A percentile compares a stretch with the other conserved stretches of the same genome.
Conservation (phyloP, 208 protist species). For the Angomonas ambiguus region DNA sequence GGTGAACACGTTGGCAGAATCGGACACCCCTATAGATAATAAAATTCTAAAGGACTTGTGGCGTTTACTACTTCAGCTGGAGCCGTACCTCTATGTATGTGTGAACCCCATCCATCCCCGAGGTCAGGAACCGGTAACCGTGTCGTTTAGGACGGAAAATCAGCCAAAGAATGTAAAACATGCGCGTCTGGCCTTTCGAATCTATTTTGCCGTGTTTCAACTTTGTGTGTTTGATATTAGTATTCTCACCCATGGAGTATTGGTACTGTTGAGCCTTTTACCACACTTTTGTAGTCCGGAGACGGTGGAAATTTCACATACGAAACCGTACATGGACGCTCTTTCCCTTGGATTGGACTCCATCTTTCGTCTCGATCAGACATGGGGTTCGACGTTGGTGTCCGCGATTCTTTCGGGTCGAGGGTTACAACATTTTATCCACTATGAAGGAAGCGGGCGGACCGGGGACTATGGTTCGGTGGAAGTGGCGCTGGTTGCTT, state of each 20-base stretch:
- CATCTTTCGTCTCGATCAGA: neutral
- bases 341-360: neutral
- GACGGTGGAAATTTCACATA: neutral
- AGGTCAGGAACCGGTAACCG: neutral
- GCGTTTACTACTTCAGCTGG: neutral
- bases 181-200: neutral
- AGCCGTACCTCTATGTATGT: slow-evolving; percentile 10
- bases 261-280: neutral
- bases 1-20: neutral
- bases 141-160: neutral
- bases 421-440: neutral
- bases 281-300: neutral
- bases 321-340: neutral
- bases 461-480: neutral
- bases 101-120: neutral
- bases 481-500: neutral
- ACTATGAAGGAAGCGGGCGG: neutral
- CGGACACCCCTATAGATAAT: neutral
- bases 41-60: neutral
- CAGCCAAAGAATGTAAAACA: neutral
- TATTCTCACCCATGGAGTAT: neutral
- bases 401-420: neutral
- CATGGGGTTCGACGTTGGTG: neutral
- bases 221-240: neutral
- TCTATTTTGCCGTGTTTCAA: neutral